Evolutionary conservation across 495 filamentous ascomycete species (phyloP).

Genomic region (Chaetomium tenue): DNA sequence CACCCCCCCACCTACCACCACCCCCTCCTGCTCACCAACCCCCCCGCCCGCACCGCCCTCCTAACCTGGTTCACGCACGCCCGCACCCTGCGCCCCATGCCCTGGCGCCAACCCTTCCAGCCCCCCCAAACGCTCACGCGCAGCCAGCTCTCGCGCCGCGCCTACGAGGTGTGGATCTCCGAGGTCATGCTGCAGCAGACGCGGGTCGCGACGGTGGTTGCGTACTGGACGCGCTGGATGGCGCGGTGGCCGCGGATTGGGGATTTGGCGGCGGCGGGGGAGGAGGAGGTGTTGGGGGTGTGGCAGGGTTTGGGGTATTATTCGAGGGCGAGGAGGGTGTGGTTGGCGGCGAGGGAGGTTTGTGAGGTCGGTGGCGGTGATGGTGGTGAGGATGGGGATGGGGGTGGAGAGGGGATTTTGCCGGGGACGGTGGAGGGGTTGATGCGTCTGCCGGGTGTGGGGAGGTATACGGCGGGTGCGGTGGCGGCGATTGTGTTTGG

Average conservation of each 20-base stretch:
- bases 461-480: constrained; percentile 49
- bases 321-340: constrained; percentile 43
- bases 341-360: constrained; percentile 41
- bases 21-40: constrained; percentile 41
- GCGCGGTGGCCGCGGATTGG: constrained; percentile 42
- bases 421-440: constrained; percentile 36
- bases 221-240: constrained; percentile 50
- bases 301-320: constrained; percentile 52
- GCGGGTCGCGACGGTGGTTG: constrained; percentile 45
- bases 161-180: constrained; percentile 53
- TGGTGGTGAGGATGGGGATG: constrained; percentile 7
- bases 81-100: constrained; percentile 42
- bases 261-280: constrained; percentile 37
- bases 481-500: constrained; percentile 50
- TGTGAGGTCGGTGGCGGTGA: constrained; percentile 20
- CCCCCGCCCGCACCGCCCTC: constrained; percentile 29
- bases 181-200: constrained; percentile 55
- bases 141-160: constrained; percentile 38
- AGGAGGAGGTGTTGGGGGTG: constrained; percentile 40
- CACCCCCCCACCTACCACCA: constrained; percentile 41
- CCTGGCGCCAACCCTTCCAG: constrained; percentile 47
- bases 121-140: constrained; percentile 19
- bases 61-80: constrained; percentile 45
- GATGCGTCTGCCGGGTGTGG: constrained; percentile 43
- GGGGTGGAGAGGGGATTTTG: constrained; percentile 30